Base-by-base conservation (phyloP, 768 basidiomycete species). In the Boletus sp. region DNA sequence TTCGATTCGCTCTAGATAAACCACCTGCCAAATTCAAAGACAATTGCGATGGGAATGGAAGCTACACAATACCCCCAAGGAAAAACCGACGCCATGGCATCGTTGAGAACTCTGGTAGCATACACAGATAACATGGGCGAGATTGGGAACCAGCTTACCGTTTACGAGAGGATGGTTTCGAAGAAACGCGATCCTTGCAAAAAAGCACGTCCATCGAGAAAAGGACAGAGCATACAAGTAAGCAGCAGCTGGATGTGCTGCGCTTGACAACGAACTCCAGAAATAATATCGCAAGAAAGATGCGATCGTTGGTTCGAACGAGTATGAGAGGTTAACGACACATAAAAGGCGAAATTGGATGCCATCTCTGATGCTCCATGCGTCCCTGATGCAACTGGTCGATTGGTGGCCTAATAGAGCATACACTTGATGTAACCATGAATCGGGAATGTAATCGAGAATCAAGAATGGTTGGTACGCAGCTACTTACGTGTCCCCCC, bases 381-480 rank as follows among this genome's bases (percentile, higher is more conserved):
- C 30, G 35, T 14, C 29, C 47, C 37, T 42, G 45, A 47, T 37
- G 54, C 49, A 47, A 55, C 20, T 49, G 49, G 20, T 11, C 18
- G 14, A 54, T 39, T 36, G 24, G 50, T 45, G 48, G 50, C 50
- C 54, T 47, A 37, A 56, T 45, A 36, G 33, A 49, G 54, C 29
- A 50, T 33, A 11, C 40, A 17, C 24, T 54, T n/a, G 60, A 51
- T 44, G 57, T 17, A 29, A 44, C 49, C 28, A 52, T 45, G 50
- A 35, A 59, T 62, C 50, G 40, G 53, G 57, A 40, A 42, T 40
- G 49, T 42, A 36, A 52, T 47, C 51, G 39, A 50, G 54, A 58
- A 48, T 57, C 59, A 52, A 60, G 42, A 61, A 56, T 4, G 49
- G 40, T 15, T 45, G 18, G 40, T 18, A n/a, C 18, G 12, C 29